A percentile compares a stretch with the other conserved stretches of the same genome.
Evolutionary conservation across 1,284 basidiomycete genomes (phyloP).

Genomic region (Ceratobasidium sp.): DNA sequence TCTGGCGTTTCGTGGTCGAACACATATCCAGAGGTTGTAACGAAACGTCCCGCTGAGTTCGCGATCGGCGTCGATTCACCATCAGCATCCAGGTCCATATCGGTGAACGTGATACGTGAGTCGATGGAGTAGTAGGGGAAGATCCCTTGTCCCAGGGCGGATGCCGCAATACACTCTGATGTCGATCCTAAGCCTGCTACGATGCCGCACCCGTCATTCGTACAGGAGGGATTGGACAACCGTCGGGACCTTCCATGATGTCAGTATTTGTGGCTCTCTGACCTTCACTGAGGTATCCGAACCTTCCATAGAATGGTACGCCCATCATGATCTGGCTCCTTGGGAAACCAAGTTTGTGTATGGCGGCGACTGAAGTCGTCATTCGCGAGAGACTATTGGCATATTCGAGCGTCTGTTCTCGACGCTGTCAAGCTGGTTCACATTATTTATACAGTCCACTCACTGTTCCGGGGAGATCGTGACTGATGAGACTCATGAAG

Average conservation of each 20-base stretch:
- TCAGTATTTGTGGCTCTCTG: too few species aligned
- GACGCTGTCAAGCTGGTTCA: not conserved
- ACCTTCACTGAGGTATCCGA: not conserved
- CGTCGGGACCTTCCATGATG: slow-evolving; percentile 23
- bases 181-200: slow-evolving; percentile 14
- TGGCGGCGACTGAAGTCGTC: slow-evolving; percentile 1
- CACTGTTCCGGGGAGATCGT: slow-evolving; percentile 28
- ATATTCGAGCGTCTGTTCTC: slow-evolving; percentile 29
- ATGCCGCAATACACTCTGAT: slow-evolving; percentile 15
- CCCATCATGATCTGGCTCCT: slow-evolving; percentile 35
- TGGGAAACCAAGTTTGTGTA: slow-evolving; percentile 31
- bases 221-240: slow-evolving; percentile 3
- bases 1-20: slow-evolving; percentile 32
- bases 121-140: slow-evolving; percentile 33
- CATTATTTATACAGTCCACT: not conserved
- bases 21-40: slow-evolving; percentile 20
- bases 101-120: not conserved
- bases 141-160: slow-evolving; percentile 28
- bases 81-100: not conserved
- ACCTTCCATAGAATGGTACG: slow-evolving; percentile 37
- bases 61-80: not conserved
- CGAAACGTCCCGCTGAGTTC: slow-evolving; percentile 11
- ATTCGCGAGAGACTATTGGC: slow-evolving; percentile 21
- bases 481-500: slow-evolving; percentile 30
- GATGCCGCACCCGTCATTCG: slow-evolving; percentile 24